Evolutionary conservation across 352 stramenopile genomes (phyloP), one percentile per base, ranked within the genome.

Genomic region (Thalassiosira delicatula): DNA sequence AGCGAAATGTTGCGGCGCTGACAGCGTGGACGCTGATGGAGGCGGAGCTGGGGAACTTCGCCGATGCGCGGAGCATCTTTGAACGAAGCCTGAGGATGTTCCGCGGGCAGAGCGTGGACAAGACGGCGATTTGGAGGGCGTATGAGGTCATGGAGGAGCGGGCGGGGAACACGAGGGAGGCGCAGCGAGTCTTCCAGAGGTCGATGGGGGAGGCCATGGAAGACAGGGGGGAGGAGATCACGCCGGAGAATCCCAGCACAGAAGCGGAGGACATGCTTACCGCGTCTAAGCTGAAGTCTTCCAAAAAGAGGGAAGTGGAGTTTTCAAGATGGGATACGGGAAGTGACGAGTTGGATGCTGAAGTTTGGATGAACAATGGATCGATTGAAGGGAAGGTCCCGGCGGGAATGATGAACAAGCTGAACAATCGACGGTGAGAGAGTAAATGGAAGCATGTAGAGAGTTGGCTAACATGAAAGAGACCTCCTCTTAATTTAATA

Each of bases 71-170:
- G 62, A 76, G 70, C 19, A 88, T 94, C 17, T 92, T 90, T 69
- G 81, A 93, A 76, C 59, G 86, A 62, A 70, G 76, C n/a, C 70
- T 94, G 27, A 89, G 84, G 73, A 61, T 90, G 60, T 93, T 93
- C 59, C 79, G 78, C 29, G 70, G 85, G 29, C 78, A 65, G 21
- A 92, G 83, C 70, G 76, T 88, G 27, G 88, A 90, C 44, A 93
- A 92, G 57, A 92, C 84, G 42, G 56, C 78, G 27, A 57, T 94
- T 32, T 94, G 82, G 82, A 76, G 86, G 23, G 74, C 81, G 0
- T 94, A 92, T 66, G 89, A 94, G 76, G 33, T 91, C 1, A 94
- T 94, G 88, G 89, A 93, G 77, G 76, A 90, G 77, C 83, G 79
- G n/a, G 53, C 70, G 30, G 88, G 88, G 9, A 90, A 93, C 77